Percentiles rank a stretch among this genome's conserved stretches.
These are phyloP conservation scores for Macrolepiota dolichaula DNA, from an alignment of 768 basidiomycete genomes.

Conservation along the genomic window DNA sequence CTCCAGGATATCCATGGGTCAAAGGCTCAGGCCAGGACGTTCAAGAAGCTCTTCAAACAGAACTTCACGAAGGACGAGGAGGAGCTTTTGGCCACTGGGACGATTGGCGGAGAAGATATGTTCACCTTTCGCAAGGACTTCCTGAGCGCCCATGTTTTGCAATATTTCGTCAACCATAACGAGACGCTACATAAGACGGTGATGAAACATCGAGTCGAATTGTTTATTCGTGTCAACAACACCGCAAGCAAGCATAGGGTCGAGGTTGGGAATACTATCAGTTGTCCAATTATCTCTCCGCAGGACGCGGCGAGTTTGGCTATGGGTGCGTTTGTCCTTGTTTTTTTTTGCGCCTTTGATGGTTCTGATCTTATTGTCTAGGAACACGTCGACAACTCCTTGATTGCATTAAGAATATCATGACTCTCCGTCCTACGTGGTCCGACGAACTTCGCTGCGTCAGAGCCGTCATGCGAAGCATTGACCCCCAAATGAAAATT, in stretches of 20 bases:
- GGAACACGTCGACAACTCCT: conserved; percentile 1
- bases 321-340: background rate
- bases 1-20: conserved; percentile 5
- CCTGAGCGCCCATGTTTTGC: background rate
- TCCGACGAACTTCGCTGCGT: background rate
- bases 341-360: background rate
- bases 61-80: conserved; percentile 5
- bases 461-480: background rate
- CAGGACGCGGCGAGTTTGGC: background rate
- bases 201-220: background rate
- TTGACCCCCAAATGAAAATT: background rate
- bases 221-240: conserved; percentile 6
- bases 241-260: background rate
- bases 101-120: background rate
- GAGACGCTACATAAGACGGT: conserved; percentile 5
- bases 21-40: conserved; percentile 2
- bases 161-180: conserved; percentile 3
- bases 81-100: conserved; percentile 1
- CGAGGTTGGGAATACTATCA: conserved; percentile 1
- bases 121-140: conserved; percentile 3
- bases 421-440: background rate
- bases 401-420: conserved; percentile 1
- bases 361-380: background rate
- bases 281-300: background rate
- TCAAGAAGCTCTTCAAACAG: background rate